These are phyloP conservation scores for Herpetospermum pedunculosum DNA, from an alignment of 306 rosid species.

Conservation along the genomic window DNA sequence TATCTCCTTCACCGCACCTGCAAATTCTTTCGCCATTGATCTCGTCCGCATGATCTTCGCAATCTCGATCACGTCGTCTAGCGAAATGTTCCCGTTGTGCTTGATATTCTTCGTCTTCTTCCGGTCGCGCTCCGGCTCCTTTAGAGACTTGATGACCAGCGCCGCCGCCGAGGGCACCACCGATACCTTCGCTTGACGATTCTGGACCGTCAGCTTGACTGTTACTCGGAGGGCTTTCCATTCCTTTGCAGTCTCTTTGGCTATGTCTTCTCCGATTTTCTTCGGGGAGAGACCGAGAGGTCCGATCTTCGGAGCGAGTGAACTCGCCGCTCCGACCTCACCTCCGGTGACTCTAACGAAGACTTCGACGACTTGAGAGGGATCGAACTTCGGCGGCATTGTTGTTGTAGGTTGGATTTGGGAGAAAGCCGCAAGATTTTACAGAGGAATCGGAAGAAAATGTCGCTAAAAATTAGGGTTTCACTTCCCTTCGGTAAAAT, in stretches of 20 bases:
- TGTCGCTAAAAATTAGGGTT: background rate
- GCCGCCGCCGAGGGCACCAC: conserved; percentile 96
- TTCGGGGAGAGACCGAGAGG: conserved; percentile 48
- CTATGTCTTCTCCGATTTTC: conserved; percentile 57
- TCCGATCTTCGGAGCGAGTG: conserved; percentile 56
- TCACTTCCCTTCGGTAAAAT: no score
- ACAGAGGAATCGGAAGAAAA: background rate
- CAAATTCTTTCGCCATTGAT: conserved; percentile 80
- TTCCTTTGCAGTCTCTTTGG: conserved; percentile 53
- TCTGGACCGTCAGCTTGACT: conserved; percentile 82
- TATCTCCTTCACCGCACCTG: conserved; percentile 69
- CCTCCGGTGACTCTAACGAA: conserved; percentile 50
- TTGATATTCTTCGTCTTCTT: conserved; percentile 75
- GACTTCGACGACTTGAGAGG: conserved; percentile 67
- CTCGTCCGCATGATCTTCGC: conserved; percentile 63
- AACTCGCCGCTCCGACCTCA: conserved; percentile 58
- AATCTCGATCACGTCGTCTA: conserved; percentile 87
- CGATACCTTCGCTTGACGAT: conserved; percentile 81
- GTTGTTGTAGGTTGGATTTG: background rate
- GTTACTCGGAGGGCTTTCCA: conserved; percentile 58
- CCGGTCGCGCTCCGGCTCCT: conserved; percentile 84
- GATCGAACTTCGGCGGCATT: conserved; percentile 95
- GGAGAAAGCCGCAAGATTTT: background rate
- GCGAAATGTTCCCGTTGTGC: conserved; percentile 67
- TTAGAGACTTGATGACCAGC: conserved; percentile 70